Evolutionary conservation across 73 alveolate genomes (phyloP), one percentile per base, ranked within the genome.

Genomic region (Paramecium primaurelia): DNA sequence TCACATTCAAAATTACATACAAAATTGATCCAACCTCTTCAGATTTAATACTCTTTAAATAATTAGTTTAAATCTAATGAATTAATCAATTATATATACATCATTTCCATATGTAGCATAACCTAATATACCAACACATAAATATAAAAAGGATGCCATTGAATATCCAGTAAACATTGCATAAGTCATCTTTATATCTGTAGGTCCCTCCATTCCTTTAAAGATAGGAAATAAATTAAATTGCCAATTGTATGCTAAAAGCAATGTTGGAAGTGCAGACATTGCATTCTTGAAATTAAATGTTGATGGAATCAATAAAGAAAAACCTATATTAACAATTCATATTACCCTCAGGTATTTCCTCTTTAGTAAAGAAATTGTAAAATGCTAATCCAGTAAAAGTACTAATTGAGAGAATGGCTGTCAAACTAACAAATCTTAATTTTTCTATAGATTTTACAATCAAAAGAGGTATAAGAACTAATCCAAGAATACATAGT

Each of bases 361-460:
- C 32, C 6, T 80, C 91, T 12, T 32, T 44, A 3, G 18, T 44
- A 80, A 80, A 80, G 77, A 80, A 80, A 25, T 80, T 80, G 73
- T 80, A 80, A 80, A 80, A 32, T 40, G 58, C 91, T 25, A 80
- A 25, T 3, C 11, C 75, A 4, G 91, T 80, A 18, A 80, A 80
- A 18, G 75, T 49, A 9, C 64, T 80, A 3, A 80, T 80, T 0
- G 91, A 80, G 6, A 80, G 30, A 4, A 80, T 80, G 3, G 91
- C 91, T 44, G 73, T 80, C 10, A 80, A 36, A 26, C 77, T 45
- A 5, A 80, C 91, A 47, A 80, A 80, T 80, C 75, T 40, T 12
- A 80, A 49, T 44, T 80, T 80, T 80, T 80, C 91, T 32, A 80
- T 80, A 4, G 91, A 80, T 80, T 80, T 80, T 80, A 80, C 91